Base-by-base conservation (phyloP, 495 filamentous ascomycete genomes). In the Neurospora sp. region DNA sequence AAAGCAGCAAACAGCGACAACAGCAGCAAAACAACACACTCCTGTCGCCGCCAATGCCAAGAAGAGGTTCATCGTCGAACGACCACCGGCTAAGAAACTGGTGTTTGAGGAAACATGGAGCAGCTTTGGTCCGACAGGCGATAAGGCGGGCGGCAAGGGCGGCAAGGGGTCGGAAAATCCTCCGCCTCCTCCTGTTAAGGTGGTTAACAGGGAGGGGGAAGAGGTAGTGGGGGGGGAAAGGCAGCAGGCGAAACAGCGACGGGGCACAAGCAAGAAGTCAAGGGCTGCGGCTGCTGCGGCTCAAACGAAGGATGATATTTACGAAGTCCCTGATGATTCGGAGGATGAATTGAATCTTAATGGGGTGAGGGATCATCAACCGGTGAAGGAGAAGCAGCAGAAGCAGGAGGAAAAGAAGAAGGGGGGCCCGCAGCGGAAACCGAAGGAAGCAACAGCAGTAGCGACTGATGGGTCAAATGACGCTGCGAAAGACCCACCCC, bases 281-380 rank as follows among this genome's bases (percentile, higher is more conserved):
- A 72, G 19, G 9, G 24, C 71, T 48, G 45, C 45, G 9, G 21
- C 70, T 21, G 43, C 43, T n/a, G 7, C 42, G 5, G 39, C 15
- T 3, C 40, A 43, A n/a, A 17, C 69, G 40, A 69, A 48, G 15
- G 71, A 37, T 13, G 81, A 75, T 36, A 69, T 84, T 34, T 85
- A 85, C 74, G 82, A 85, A 15, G 77, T 84, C 6, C 83, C 81
- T 0, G 82, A 85, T 71, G 84, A 83, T 3, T 81, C 73, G 11
- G 81, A 80, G 43, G 79, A 81, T 62, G 83, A 85, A 62, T 40
- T 80, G 37, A 71, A 8, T n/a, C n/a, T 71, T 1, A 37, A 72
- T 7, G 43, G 36, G 8, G 70, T 71, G 0, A 66, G 54, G 19
- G 28, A 45, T 15, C 71, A 31, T 11, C 21, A 54, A 69, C 19